phyloP scores from a whole-genome alignment of 2,329 filamentous ascomycete species.

The Lomentospora prolificans region DNA sequence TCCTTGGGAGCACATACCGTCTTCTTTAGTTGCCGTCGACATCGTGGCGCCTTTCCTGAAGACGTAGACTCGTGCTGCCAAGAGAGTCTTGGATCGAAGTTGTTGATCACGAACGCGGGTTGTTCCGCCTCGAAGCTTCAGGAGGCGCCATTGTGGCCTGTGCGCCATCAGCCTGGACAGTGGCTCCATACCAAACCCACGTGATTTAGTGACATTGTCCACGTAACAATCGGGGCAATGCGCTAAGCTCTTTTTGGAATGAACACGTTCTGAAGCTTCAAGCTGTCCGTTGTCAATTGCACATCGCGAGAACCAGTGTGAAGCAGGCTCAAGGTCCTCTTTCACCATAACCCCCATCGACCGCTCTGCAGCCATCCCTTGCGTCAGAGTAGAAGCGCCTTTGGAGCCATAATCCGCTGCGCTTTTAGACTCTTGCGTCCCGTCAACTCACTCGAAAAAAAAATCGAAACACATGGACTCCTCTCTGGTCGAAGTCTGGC shows the following conservation, averaged over 20 bases:
- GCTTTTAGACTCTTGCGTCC: conserved; percentile 10
- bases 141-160: neutral
- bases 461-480: conserved; percentile 54
- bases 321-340: neutral
- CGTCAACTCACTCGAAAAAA: neutral
- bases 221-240: neutral
- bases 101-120: neutral
- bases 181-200: too few species aligned
- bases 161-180: too few species aligned
- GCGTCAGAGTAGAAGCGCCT: too few species aligned
- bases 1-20: too few species aligned
- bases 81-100: too few species aligned
- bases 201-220: neutral
- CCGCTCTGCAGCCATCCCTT: too few species aligned
- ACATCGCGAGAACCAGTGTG: neutral
- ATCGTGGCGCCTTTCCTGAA: neutral
- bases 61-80: neutral
- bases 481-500: conserved; percentile 83
- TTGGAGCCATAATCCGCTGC: too few species aligned
- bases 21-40: conserved; percentile 5
- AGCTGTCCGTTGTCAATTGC: neutral
- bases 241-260: conserved; percentile 6
- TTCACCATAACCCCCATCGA: neutral
- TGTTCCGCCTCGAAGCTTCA: neutral
- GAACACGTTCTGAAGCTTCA: conserved; percentile 7